Conservation (phyloP, 164 flowering plant species). For the Hamamelis virginiana region DNA sequence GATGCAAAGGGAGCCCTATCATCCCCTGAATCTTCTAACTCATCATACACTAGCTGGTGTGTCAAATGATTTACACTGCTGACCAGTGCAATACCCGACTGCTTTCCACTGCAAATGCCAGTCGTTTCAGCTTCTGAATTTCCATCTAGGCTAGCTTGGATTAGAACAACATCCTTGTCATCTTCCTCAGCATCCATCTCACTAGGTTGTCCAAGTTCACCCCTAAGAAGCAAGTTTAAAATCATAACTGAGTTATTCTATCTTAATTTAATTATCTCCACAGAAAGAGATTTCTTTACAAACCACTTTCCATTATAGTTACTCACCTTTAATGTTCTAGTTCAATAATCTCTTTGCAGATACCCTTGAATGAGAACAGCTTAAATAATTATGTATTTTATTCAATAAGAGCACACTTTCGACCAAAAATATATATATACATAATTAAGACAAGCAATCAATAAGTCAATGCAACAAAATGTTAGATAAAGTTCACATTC, state of each 20-base stretch:
- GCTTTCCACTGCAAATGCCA: slow-evolving; percentile 8
- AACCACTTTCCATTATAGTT: too few relatives aligned
- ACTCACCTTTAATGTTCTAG: too few relatives aligned
- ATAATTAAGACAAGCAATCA: too few relatives aligned
- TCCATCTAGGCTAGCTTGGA: slow-evolving; percentile 10
- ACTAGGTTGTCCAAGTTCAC: slow-evolving; percentile 11
- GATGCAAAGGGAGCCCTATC: slow-evolving; percentile 23
- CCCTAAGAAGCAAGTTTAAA: slow-evolving; percentile 22
- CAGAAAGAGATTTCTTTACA: background rate
- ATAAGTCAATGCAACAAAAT: too few relatives aligned
- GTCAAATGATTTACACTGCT: slow-evolving; percentile 13
- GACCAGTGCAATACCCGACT: slow-evolving; percentile 3
- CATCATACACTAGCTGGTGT: slow-evolving; percentile 25
- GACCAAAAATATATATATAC: too few relatives aligned
- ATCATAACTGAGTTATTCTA: background rate
- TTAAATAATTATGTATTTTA: too few relatives aligned
- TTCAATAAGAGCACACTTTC: too few relatives aligned
- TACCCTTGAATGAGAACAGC: too few relatives aligned
- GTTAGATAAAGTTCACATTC: too few relatives aligned
- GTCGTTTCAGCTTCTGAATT: slow-evolving; percentile 19
- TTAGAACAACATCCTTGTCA: slow-evolving; percentile 3
- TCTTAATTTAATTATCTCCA: background rate
- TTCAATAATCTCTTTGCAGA: too few relatives aligned
- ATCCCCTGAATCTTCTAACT: slow-evolving; percentile 46
- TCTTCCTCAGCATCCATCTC: slow-evolving; percentile 10